A percentile compares a stretch with the other conserved stretches of the same genome.
Conservation (phyloP, 306 rosid genomes). For the Prunus mira region DNA sequence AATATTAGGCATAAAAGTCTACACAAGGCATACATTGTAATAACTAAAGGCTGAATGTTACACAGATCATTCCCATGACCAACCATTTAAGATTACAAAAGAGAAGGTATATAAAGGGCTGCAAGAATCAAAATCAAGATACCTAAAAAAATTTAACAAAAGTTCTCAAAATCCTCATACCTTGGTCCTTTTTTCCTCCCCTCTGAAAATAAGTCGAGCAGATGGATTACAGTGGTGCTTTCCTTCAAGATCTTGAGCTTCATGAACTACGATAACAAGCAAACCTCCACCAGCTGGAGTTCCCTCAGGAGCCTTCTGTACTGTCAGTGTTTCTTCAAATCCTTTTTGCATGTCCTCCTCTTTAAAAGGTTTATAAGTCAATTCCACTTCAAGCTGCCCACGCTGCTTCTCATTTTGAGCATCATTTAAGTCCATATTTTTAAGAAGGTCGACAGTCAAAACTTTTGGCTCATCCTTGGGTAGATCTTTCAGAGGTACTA, state of each 20-base stretch:
- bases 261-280: slow-evolving; percentile 65
- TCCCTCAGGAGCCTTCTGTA: slow-evolving; percentile 58
- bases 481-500: slow-evolving; percentile 59
- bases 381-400: slow-evolving; percentile 74
- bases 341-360: slow-evolving; percentile 57
- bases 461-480: slow-evolving; percentile 50
- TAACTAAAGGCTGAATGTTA: not conserved
- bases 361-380: slow-evolving; percentile 71
- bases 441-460: slow-evolving; percentile 62
- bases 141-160: not conserved
- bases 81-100: not conserved
- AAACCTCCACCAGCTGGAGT: slow-evolving; percentile 79
- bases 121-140: not conserved
- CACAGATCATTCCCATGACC: not conserved
- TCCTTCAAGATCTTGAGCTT: slow-evolving; percentile 86
- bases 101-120: not conserved
- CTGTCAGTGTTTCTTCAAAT: slow-evolving; percentile 33
- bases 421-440: slow-evolving; percentile 69
- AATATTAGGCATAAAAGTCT: no score
- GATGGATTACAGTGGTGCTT: slow-evolving; percentile 83
- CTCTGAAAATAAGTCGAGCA: slow-evolving; percentile 61
- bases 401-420: slow-evolving; percentile 71
- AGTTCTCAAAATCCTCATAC: slow-evolving; percentile 26
- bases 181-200: slow-evolving; percentile 83
- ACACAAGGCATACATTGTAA: no score